phyloP scores from a whole-genome alignment of 2,329 filamentous ascomycete genomes.

The Hypoxylon rubiginosum region DNA sequence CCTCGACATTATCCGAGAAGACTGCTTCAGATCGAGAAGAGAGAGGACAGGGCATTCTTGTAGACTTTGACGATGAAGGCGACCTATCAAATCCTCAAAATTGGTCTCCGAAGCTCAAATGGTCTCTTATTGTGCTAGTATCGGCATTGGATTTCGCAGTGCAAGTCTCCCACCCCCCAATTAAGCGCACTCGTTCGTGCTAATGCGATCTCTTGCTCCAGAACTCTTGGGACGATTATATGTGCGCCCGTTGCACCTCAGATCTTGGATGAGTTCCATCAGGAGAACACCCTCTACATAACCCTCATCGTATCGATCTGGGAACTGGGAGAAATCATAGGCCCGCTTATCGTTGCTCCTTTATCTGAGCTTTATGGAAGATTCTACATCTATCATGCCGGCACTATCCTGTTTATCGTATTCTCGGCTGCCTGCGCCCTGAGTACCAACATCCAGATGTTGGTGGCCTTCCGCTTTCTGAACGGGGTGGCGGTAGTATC shows the following conservation, averaged over 20 bases:
- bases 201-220: background rate
- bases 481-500: conserved; percentile 17
- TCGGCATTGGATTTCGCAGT: conserved; percentile 24
- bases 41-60: background rate
- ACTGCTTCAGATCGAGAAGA: background rate
- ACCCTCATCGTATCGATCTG: conserved; percentile 26
- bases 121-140: conserved; percentile 17
- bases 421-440: conserved; percentile 23
- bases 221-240: conserved; percentile 25
- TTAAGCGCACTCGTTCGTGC: background rate
- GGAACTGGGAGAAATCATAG: conserved; percentile 22
- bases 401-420: conserved; percentile 18
- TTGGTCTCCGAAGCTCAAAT: conserved; percentile 26
- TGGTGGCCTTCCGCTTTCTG: conserved; percentile 30
- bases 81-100: conserved; percentile 27
- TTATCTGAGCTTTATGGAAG: conserved; percentile 32
- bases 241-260: conserved; percentile 24
- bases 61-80: conserved; percentile 24
- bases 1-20: conserved; percentile 3
- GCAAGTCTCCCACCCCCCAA: background rate
- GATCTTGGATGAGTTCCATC: conserved; percentile 19
- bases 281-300: conserved; percentile 17
- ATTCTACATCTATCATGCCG: conserved; percentile 20
- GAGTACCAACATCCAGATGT: conserved; percentile 18
- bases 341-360: conserved; percentile 24